Evolutionary conservation across 768 basidiomycete genomes (phyloP).

Genomic region (Mycena polygramma): DNA sequence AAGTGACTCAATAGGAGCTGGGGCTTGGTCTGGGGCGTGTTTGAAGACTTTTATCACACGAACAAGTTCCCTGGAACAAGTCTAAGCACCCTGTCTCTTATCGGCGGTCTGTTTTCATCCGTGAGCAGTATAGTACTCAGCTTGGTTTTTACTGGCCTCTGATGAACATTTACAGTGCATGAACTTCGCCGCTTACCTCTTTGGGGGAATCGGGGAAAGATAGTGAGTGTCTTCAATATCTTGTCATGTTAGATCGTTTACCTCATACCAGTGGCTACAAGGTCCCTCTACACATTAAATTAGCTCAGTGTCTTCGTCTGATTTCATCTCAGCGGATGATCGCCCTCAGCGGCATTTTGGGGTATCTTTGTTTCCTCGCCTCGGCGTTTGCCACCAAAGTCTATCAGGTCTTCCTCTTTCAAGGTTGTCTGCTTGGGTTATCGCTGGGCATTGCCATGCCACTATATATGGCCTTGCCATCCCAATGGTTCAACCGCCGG

Average conservation of each 20-base stretch:
- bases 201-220: conserved; percentile 49
- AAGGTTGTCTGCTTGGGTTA: conserved; percentile 40
- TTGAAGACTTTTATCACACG: conserved; percentile 48
- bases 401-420: conserved; percentile 49
- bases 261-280: conserved; percentile 42
- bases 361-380: conserved; percentile 44
- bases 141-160: background rate
- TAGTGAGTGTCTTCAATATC: conserved; percentile 47
- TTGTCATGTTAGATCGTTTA: no score
- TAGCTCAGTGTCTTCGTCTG: background rate
- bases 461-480: conserved; percentile 48
- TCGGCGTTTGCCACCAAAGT: conserved; percentile 47
- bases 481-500: conserved; percentile 50
- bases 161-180: conserved; percentile 38
- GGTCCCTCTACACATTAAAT: conserved; percentile 11
- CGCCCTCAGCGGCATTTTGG: conserved; percentile 44
- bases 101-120: conserved; percentile 42
- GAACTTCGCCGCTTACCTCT: conserved; percentile 43
- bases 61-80: conserved; percentile 37
- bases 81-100: conserved; percentile 38
- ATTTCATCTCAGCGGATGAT: conserved; percentile 43
- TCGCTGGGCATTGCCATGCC: conserved; percentile 42
- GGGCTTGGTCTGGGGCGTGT: conserved; percentile 47
- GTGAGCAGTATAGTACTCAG: conserved; percentile 32
- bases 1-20: conserved; percentile 30